Evolutionary conservation across 176 grass and related monocot species (phyloP), one percentile per base, ranked within the genome.

Genomic region (Hordeum marinum): DNA sequence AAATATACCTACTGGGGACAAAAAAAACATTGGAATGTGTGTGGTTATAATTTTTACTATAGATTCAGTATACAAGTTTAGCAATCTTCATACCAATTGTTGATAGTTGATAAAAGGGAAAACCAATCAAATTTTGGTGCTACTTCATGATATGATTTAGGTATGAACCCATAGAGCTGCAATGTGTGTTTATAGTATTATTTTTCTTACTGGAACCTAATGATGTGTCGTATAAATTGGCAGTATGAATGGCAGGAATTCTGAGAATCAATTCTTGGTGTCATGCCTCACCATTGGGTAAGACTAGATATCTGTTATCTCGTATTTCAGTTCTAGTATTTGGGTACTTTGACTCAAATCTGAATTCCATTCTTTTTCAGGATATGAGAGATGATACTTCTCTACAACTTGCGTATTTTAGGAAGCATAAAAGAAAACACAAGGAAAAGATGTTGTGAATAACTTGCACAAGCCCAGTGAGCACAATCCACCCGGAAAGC

Each of bases 191-290:
- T 27, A 60, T 43, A 15, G 13, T 78, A 43, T 11, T 78, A 15
- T 72, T 82, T 78, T 11, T 12, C 24, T 78, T 25, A 36, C 25
- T 7, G 9, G 26, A 86, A 73, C 26, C 75, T 90, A 73, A 48
- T 5, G 45, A 86, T 20, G 0, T 73, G 21, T 11, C 13, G n/a
- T 89, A 46, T 82, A 36, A 32, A 60, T 80, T 87, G 90, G 52
- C 96, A 98, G 96, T 92, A 89, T 81, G 96, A 98, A 88, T 98
- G 96, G 62, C 89, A 91, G 87, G 91, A 98, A 83, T 98, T 95
- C 81, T 94, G 96, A 85, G 93, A 98, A 88, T 95, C 96, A 59
- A 86, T 98, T 80, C 96, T 98, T 77, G 85, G 91, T 9, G 86
- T 90, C 41, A 94, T 98, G 96, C 93, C 96, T 92, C 96, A 98